Percentiles rank a stretch among this genome's conserved stretches.
Evolutionary conservation across 345 rosid genomes (phyloP).

Genomic region (Noccaea caerulescens): DNA sequence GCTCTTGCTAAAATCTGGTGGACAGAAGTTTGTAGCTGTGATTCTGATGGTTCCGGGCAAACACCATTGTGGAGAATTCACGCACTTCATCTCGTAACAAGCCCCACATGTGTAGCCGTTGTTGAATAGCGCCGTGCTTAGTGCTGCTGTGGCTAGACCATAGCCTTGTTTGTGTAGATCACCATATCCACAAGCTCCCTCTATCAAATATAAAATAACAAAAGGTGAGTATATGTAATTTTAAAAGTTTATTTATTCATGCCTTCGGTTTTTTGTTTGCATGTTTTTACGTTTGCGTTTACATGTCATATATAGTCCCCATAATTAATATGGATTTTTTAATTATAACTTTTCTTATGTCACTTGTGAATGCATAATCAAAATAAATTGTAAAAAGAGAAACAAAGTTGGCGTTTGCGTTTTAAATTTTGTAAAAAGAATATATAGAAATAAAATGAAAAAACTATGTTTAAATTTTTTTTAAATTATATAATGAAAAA

Average conservation of each 20-base stretch:
- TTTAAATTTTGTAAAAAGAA: too few species aligned
- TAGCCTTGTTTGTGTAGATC: conserved; percentile 55
- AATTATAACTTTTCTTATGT: too few species aligned
- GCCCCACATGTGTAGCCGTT: conserved; percentile 30
- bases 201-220: too few species aligned
- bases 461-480: too few species aligned
- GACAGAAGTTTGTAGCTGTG: conserved; percentile 74
- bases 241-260: too few species aligned
- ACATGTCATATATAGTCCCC: neutral
- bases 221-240: neutral
- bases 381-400: too few species aligned
- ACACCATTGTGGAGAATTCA: conserved; percentile 21
- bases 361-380: too few species aligned
- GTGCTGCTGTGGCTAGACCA: conserved; percentile 54
- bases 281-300: neutral
- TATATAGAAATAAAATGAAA: too few species aligned
- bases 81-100: conserved; percentile 37
- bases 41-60: conserved; percentile 21
- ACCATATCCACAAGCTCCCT: conserved; percentile 68
- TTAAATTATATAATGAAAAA: too few species aligned
- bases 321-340: too few species aligned
- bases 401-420: too few species aligned
- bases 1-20: conserved; percentile 47
- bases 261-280: too few species aligned
- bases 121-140: conserved; percentile 50